Evolutionary conservation across 2,329 filamentous ascomycete genomes (phyloP).

Genomic region (Venturia aucupariae): DNA sequence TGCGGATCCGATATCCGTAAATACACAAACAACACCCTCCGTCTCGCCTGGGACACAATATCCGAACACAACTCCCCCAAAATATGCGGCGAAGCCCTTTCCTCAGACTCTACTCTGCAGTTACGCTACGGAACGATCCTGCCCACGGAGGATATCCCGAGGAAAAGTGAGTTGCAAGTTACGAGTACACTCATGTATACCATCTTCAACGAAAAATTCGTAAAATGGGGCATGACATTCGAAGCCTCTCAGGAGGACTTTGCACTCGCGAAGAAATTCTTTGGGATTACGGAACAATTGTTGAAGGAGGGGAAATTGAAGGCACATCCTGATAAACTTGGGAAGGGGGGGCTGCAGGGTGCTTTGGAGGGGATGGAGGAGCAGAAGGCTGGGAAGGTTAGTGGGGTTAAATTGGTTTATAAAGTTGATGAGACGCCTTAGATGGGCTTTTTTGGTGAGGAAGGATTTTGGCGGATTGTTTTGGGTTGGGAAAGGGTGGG

Average conservation of each 20-base stretch:
- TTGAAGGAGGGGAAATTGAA: slow-evolving; percentile 35
- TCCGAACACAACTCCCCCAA: slow-evolving; percentile 29
- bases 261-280: slow-evolving; percentile 36
- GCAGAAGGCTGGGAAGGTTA: slow-evolving; percentile 37
- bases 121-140: slow-evolving; percentile 35
- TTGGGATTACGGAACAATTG: slow-evolving; percentile 30
- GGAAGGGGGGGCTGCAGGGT: slow-evolving; percentile 34
- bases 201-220: slow-evolving; percentile 32
- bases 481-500: no score
- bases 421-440: slow-evolving; percentile 21
- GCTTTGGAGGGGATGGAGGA: slow-evolving; percentile 37
- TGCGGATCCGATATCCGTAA: slow-evolving; percentile 38
- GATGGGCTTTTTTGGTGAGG: no score
- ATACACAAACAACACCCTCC: slow-evolving; percentile 36
- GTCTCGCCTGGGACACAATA: slow-evolving; percentile 42
- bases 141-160: slow-evolving; percentile 32
- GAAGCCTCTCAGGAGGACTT: slow-evolving; percentile 31
- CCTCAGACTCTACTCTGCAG: slow-evolving; percentile 22
- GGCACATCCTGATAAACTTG: slow-evolving; percentile 34
- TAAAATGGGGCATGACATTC: slow-evolving; percentile 22
- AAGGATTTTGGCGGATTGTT: no score
- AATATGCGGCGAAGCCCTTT: slow-evolving; percentile 35
- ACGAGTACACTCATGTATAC: slow-evolving; percentile 36
- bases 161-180: slow-evolving; percentile 16
- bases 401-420: slow-evolving; percentile 42